Evolutionary conservation across 2,329 filamentous ascomycete genomes (phyloP).

Genomic region (Penicillium sp.): DNA sequence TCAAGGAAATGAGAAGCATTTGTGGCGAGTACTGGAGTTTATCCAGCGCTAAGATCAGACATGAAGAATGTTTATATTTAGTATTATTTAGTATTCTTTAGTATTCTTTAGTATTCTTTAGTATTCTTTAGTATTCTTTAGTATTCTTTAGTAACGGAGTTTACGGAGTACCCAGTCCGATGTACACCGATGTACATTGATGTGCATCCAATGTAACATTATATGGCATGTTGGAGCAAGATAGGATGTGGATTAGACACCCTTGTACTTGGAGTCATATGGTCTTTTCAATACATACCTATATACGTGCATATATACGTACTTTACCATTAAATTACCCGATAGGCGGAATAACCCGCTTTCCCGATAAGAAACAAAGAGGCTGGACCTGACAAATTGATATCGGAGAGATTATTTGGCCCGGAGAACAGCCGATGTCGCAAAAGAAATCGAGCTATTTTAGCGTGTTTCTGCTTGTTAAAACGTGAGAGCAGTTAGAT

Average conservation of each 20-base stretch:
- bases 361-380: slow-evolving; percentile 1
- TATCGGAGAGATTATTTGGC: slow-evolving; percentile 9
- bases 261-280: background rate
- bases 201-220: background rate
- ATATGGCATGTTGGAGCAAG: background rate
- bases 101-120: background rate
- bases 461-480: slow-evolving; percentile 14
- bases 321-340: background rate
- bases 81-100: background rate
- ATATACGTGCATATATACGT: background rate
- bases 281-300: background rate
- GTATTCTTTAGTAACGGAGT: background rate
- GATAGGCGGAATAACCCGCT: background rate
- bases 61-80: slow-evolving; percentile 6
- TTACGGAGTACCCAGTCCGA: background rate
- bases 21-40: background rate
- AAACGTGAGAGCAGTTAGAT: slow-evolving; percentile 20
- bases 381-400: background rate
- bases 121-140: background rate
- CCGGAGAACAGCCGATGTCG: slow-evolving; percentile 21
- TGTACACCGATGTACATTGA: background rate
- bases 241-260: background rate
- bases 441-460: slow-evolving; percentile 8
- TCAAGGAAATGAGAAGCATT: background rate
- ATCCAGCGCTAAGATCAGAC: slow-evolving; percentile 1